Percentiles rank a stretch among this genome's conserved stretches.
Evolutionary conservation across 352 stramenopile species (phyloP).

Genomic region (Globisporangium apiculatum): DNA sequence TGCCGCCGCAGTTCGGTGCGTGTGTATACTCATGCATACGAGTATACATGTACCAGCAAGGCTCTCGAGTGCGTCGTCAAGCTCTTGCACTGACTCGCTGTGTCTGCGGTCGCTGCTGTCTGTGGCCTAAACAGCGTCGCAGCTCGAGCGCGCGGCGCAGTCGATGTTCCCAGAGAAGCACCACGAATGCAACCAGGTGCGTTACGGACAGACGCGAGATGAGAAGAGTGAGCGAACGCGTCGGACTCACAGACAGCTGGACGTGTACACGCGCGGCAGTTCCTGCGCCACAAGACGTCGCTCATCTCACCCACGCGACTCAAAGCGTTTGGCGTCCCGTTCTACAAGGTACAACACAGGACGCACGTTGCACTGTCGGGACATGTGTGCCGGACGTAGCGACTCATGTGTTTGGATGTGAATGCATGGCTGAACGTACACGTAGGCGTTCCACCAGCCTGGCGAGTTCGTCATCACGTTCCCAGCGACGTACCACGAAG

Average conservation of each 20-base stretch:
- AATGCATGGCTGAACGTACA: background rate
- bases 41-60: too few species aligned
- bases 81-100: background rate
- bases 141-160: constrained; percentile 81
- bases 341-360: constrained; percentile 32
- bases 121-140: constrained; percentile 18
- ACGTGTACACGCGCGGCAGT: constrained; percentile 27
- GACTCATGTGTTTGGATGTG: background rate
- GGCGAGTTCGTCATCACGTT: constrained; percentile 93
- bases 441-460: constrained; percentile 64
- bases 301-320: constrained; percentile 83
- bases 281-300: constrained; percentile 92
- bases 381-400: background rate
- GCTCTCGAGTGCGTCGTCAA: too few species aligned
- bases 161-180: constrained; percentile 87
- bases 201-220: too few species aligned
- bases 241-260: background rate
- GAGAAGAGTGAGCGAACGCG: background rate
- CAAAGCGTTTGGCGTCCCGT: constrained; percentile 79
- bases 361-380: background rate
- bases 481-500: constrained; percentile 82
- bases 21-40: background rate
- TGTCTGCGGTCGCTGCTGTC: background rate
- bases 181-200: constrained; percentile 64
- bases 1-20: constrained; percentile 66